A percentile compares a stretch with the other conserved stretches of the same genome.
These are phyloP conservation scores for Yamadazyma atmosphaerica DNA, from an alignment of 1,139 yeast species.

Conservation along the genomic window DNA sequence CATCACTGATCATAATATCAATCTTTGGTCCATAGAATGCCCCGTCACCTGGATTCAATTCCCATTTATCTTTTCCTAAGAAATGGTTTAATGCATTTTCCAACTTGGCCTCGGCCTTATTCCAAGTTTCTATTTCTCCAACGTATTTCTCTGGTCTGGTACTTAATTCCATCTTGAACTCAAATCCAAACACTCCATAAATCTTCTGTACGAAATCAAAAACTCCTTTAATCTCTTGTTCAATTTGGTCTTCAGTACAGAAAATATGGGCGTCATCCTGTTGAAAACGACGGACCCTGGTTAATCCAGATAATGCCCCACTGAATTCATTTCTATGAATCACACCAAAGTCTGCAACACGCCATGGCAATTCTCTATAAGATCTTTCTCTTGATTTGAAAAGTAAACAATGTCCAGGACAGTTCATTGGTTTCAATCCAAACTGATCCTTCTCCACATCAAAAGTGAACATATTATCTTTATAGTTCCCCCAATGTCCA, in stretches of 20 bases:
- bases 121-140: conserved; percentile 87
- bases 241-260: conserved; percentile 89
- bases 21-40: conserved; percentile 99
- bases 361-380: conserved; percentile 91
- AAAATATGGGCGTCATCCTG: conserved; percentile 99
- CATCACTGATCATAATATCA: conserved; percentile 90
- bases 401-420: conserved; percentile 96
- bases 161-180: conserved; percentile 85
- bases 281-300: conserved; percentile 96
- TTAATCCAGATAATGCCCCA: conserved; percentile 81
- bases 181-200: conserved; percentile 84
- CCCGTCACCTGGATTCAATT: conserved; percentile 93
- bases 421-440: conserved; percentile 97
- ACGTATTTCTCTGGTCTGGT: conserved; percentile 93
- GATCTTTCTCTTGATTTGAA: conserved; percentile 88
- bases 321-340: conserved; percentile 94
- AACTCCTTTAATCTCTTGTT: conserved; percentile 72
- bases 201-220: conserved; percentile 78
- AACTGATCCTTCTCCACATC: conserved; percentile 88
- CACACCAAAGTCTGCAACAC: conserved; percentile 95
- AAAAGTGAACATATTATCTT: conserved; percentile 95
- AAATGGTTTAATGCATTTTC: conserved; percentile 67
- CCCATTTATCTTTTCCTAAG: conserved; percentile 82
- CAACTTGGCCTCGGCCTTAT: conserved; percentile 77
- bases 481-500: conserved; percentile 97